These are phyloP conservation scores for Wickerhamia fluorescens DNA, from an alignment of 805 yeast species.

Conservation along the genomic window DNA sequence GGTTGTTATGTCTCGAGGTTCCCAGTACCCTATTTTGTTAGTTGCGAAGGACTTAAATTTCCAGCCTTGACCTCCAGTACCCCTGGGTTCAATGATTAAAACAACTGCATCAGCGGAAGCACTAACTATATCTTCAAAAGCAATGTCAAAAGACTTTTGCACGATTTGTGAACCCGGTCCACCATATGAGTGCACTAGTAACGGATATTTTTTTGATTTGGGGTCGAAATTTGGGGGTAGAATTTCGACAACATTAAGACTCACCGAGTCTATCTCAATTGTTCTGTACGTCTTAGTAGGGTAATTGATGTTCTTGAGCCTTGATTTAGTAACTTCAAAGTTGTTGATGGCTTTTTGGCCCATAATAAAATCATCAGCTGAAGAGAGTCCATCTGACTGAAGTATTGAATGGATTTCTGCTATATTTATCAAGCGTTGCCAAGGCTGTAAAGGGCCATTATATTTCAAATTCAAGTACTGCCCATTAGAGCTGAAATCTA, in stretches of 20 bases:
- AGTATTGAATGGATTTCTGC: conserved; percentile 9
- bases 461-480: conserved; percentile 15
- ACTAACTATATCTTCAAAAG: conserved; percentile 54
- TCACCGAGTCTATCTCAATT: conserved; percentile 20
- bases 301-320: conserved; percentile 32
- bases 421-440: conserved; percentile 17
- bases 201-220: conserved; percentile 42
- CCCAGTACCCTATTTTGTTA: conserved; percentile 63
- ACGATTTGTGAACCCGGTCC: conserved; percentile 75
- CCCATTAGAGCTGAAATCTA: conserved; percentile 14
- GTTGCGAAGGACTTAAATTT: conserved; percentile 49
- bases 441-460: conserved; percentile 18
- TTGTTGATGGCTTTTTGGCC: conserved; percentile 11
- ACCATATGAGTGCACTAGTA: conserved; percentile 65
- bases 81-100: conserved; percentile 69
- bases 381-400: conserved; percentile 1
- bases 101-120: conserved; percentile 55
- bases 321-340: conserved; percentile 8
- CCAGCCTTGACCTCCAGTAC: conserved; percentile 81
- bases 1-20: conserved; percentile 58
- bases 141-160: conserved; percentile 38
- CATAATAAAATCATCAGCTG: conserved; percentile 9
- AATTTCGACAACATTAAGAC: conserved; percentile 51
- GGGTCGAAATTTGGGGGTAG: conserved; percentile 52
- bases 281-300: conserved; percentile 43